Evolutionary conservation across 352 stramenopile genomes (phyloP), one percentile per base, ranked within the genome.

Genomic region (Phytophthora pseudosyringae): DNA sequence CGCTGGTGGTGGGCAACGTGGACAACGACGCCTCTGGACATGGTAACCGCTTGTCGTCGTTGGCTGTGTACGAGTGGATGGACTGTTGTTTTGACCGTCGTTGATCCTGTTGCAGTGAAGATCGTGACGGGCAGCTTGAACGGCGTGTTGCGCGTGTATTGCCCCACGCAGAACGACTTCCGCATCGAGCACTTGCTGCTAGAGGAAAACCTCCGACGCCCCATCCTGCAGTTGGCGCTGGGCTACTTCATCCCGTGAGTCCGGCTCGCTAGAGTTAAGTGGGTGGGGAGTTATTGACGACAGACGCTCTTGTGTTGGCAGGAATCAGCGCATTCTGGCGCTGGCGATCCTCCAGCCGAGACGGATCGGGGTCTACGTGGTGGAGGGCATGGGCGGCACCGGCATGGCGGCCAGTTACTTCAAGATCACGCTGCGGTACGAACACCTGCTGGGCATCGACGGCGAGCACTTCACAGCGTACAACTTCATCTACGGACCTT

Each of bases 381-480:
- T 97, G 32, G 82, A 97, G 51, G 82, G 73, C 15, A 69, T 93
- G 25, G 89, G 86, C n/a, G 89, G 89, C 26, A 76, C 70, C 31
- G 86, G 89, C 40, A 79, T 91, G 79, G 51, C 76, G 0, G 86
- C 89, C 8, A 94, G 78, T 66, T 97, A 95, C 74, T 94, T 93
- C 67, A 88, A 90, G 40, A 66, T 97, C 44, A 76, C 82, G 13
- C 81, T 87, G 38, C 77, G 82, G 18, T 98, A 97, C 64, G 81
- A 95, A 58, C 91, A 98, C 64, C 53, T 85, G 26, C 76, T 97
- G 21, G 91, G 90, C 25, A 73, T 95, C 58, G 89, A 97, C 48
- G 90, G 89, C n/a, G 78, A 90, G 59, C 88, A 96, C 57, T 98
- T 98, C 53, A 97, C 91, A 33, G 88, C 92, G 1, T 97, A 81